Evolutionary conservation across 1,284 basidiomycete genomes (phyloP).

Genomic region (Ceratobasidium sp.): DNA sequence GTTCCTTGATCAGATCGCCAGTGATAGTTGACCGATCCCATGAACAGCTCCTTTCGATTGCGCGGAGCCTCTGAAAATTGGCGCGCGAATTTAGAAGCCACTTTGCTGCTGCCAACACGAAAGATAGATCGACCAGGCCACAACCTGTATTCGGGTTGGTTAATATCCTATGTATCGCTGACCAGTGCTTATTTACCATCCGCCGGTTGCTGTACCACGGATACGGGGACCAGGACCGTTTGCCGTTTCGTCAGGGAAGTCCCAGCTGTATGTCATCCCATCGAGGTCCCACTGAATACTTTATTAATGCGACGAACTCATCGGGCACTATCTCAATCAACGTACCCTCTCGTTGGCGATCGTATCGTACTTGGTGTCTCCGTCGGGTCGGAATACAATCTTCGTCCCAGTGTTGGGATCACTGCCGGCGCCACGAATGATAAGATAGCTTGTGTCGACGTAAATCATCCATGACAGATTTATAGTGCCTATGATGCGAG

Average conservation of each 20-base stretch:
- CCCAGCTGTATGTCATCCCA: constrained; percentile 36
- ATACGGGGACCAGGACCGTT: constrained; percentile 12
- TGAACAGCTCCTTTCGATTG: constrained; percentile 46
- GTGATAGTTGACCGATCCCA: constrained; percentile 45
- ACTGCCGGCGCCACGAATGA: constrained; percentile 45
- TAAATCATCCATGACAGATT: constrained; percentile 44
- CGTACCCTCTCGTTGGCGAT: constrained; percentile 32
- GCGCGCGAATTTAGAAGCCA: constrained; percentile 35
- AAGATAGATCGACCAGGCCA: constrained; percentile 47
- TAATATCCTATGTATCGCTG: not conserved
- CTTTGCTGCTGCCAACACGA: constrained; percentile 44
- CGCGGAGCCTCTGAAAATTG: constrained; percentile 36
- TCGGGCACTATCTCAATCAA: not conserved
- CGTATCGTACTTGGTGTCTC: constrained; percentile 43
- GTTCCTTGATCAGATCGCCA: constrained; percentile 44
- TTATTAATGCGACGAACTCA: not conserved
- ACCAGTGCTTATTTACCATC: constrained; percentile 37
- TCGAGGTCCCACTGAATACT: constrained; percentile 30
- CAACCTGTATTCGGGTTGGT: constrained; percentile 16
- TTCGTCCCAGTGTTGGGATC: constrained; percentile 44
- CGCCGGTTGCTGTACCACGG: constrained; percentile 43
- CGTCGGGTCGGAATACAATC: constrained; percentile 44
- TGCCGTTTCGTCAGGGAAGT: constrained; percentile 24
- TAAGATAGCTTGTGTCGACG: constrained; percentile 45
- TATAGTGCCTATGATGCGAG: constrained; percentile 21